A percentile compares a stretch with the other conserved stretches of the same genome.
phyloP scores from a whole-genome alignment of 2,329 filamentous ascomycete genomes.

The Didymella pomorum region DNA sequence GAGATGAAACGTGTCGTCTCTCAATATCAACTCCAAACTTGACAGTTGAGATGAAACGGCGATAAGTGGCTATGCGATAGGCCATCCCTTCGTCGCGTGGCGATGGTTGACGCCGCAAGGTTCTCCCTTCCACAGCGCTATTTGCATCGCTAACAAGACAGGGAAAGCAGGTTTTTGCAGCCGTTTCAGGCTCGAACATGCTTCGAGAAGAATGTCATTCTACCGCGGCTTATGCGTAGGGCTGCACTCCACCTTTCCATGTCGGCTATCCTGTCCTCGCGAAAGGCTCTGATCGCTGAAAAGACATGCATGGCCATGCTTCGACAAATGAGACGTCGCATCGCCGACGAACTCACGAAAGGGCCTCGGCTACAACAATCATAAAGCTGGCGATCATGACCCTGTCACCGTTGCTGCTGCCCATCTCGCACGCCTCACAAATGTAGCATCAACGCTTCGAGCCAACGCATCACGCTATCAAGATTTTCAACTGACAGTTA shows the following conservation, averaged over 20 bases:
- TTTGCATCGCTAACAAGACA: constrained; percentile 12
- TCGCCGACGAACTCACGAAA: constrained; percentile 4
- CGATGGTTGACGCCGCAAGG: constrained; percentile 18
- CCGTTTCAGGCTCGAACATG: constrained; percentile 24
- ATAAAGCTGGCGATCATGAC: constrained; percentile 1
- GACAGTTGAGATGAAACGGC: constrained; percentile 24
- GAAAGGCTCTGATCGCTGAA: constrained; percentile 12
- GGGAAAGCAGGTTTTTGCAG: constrained; percentile 17
- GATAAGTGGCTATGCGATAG: constrained; percentile 12
- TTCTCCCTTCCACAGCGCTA: constrained; percentile 17
- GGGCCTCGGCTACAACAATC: constrained; percentile 7
- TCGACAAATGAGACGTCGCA: constrained; percentile 10
- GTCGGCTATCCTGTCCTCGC: constrained; percentile 18
- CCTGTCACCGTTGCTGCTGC: constrained; percentile 4
- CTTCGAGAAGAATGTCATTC: constrained; percentile 25
- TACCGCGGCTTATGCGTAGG: constrained; percentile 14
- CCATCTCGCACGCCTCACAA: constrained; percentile 10
- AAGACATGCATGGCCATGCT: constrained; percentile 11
- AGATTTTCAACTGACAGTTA: not conserved
- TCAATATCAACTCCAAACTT: constrained; percentile 18
- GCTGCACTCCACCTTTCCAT: constrained; percentile 14
- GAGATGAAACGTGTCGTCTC: constrained; percentile 23
- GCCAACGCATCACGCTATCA: constrained; percentile 3
- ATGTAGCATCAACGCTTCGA: constrained; percentile 1
- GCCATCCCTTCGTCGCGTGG: constrained; percentile 19